Conservation (phyloP, 306 rosid species). For the Pueraria montana region DNA sequence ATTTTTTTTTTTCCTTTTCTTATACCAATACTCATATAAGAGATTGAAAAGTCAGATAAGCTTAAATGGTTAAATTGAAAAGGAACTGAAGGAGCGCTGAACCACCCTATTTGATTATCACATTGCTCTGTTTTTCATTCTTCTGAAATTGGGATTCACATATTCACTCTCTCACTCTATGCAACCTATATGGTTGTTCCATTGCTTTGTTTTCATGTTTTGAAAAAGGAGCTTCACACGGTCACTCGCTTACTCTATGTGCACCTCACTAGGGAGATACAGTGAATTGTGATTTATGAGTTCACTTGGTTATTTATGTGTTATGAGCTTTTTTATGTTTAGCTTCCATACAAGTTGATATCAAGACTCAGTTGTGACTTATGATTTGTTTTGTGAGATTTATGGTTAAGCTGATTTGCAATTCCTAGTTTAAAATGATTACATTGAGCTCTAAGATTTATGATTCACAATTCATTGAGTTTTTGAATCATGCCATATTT, state of each 20-base stretch:
- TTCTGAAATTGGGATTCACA: background rate
- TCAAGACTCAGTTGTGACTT: background rate
- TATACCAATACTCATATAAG: background rate
- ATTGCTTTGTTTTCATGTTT: background rate
- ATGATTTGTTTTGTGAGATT: conserved; percentile 5
- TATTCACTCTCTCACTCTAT: background rate
- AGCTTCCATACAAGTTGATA: background rate
- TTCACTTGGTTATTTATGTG: background rate
- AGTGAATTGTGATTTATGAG: background rate
- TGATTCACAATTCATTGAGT: background rate
- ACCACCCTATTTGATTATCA: background rate
- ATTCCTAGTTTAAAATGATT: background rate
- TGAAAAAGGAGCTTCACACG: background rate
- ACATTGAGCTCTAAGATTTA: background rate
- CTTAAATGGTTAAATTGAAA: background rate
- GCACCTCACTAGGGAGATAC: background rate
- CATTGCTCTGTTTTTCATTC: background rate
- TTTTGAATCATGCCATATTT: background rate
- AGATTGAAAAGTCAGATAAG: background rate
- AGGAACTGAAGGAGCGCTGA: background rate
- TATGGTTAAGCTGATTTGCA: background rate
- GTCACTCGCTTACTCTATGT: background rate
- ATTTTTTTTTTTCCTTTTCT: background rate
- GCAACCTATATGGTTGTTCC: background rate
- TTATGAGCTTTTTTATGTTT: background rate